Conservation (phyloP, 495 filamentous ascomycete species). For the Emericellopsis terricola region DNA sequence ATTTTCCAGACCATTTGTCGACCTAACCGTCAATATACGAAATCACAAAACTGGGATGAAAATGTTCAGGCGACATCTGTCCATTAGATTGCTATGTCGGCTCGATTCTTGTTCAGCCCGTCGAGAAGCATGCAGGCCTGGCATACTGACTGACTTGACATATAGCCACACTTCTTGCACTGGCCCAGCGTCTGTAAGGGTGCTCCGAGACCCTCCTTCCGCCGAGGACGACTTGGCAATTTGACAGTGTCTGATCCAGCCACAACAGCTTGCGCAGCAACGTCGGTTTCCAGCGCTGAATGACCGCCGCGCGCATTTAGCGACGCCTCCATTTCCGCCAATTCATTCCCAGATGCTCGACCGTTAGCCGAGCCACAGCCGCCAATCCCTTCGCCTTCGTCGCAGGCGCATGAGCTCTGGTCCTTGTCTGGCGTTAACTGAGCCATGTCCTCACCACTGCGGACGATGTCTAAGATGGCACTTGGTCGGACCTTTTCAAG, state of each 20-base stretch:
- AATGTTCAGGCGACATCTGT: no score
- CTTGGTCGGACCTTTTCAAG: constrained; percentile 83
- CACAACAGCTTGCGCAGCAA: no score
- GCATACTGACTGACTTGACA: constrained; percentile 88
- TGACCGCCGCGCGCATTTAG: constrained; percentile 11
- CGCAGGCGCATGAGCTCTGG: constrained; percentile 1
- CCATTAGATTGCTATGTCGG: constrained; percentile 49
- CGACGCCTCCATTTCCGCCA: constrained; percentile 58
- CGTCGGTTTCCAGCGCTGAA: constrained; percentile 5
- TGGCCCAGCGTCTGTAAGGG: constrained; percentile 54
- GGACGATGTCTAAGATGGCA: constrained; percentile 85
- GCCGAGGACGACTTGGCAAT: constrained; percentile 13
- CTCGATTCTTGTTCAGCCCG: constrained; percentile 76
- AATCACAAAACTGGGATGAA: no score
- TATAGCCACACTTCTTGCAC: constrained; percentile 80
- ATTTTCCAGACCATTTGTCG: no score
- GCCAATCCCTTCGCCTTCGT: constrained; percentile 27
- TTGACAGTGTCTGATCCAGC: constrained; percentile 11
- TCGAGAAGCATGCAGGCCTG: constrained; percentile 88
- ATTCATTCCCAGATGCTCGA: constrained; percentile 44
- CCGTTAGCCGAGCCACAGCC: constrained; percentile 52
- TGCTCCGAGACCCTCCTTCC: constrained; percentile 8
- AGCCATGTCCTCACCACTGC: constrained; percentile 93
- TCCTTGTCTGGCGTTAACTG: constrained; percentile 22
- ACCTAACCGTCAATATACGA: no score